Evolutionary conservation across 2,329 filamentous ascomycete genomes (phyloP).

Genomic region (Ceratocystis colombiana): DNA sequence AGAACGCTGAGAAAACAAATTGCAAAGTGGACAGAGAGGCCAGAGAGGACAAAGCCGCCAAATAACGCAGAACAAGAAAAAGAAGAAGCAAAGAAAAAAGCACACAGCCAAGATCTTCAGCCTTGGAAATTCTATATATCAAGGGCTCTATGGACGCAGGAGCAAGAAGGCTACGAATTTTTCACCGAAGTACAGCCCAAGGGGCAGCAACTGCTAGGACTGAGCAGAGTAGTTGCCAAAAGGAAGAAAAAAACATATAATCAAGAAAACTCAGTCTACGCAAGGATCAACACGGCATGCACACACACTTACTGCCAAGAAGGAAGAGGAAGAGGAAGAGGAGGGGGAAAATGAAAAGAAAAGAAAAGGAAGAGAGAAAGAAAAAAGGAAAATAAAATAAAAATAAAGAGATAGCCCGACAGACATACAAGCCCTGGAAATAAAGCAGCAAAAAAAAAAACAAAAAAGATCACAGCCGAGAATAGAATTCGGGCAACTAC

Average conservation of each 20-base stretch:
- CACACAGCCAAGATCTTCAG: background rate
- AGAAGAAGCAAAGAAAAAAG: background rate
- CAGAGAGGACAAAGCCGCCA: no score
- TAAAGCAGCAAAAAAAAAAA: background rate
- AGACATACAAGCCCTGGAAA: background rate
- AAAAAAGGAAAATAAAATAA: background rate
- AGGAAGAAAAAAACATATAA: background rate
- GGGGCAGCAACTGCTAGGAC: background rate
- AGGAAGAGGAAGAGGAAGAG: conserved; percentile 7
- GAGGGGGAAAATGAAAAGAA: background rate
- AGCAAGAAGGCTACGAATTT: conserved; percentile 7
- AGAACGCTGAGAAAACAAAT: no score
- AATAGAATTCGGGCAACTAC: background rate
- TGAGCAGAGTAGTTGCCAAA: background rate
- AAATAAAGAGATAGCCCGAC: background rate
- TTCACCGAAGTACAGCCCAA: conserved; percentile 12
- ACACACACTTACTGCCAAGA: background rate
- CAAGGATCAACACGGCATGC: background rate
- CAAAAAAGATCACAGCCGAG: background rate
- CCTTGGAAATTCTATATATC: background rate
- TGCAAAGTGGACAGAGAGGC: no score
- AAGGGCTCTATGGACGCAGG: background rate
- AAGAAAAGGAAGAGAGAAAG: background rate
- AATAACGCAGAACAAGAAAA: background rate
- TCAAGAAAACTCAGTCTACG: conserved; percentile 3